These are phyloP conservation scores for Kregervanrija delftensis DNA, from an alignment of 805 yeast genomes.

Conservation along the genomic window DNA sequence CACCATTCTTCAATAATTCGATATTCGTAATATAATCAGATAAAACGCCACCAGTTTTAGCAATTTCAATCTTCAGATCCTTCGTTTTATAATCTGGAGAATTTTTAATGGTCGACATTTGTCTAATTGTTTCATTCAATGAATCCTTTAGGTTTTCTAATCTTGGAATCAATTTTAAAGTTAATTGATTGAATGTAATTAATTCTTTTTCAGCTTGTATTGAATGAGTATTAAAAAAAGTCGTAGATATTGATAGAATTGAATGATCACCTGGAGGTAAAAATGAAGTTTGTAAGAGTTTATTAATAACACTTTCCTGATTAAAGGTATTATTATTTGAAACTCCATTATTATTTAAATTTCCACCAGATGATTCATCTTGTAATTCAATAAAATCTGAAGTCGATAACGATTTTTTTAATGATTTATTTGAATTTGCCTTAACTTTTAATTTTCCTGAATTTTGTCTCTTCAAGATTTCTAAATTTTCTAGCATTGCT, in stretches of 20 bases:
- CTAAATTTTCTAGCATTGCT: conserved; percentile 42
- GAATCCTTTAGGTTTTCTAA: conserved; percentile 50
- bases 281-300: conserved; percentile 43
- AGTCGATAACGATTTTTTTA: conserved; percentile 18
- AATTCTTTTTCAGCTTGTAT: conserved; percentile 36
- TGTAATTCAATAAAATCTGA: conserved; percentile 8
- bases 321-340: neutral
- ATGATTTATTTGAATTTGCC: conserved; percentile 14
- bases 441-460: conserved; percentile 24
- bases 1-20: conserved; percentile 33
- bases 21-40: conserved; percentile 40
- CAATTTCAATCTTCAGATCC: conserved; percentile 52
- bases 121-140: conserved; percentile 46
- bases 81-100: conserved; percentile 49
- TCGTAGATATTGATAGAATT: conserved; percentile 28
- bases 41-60: conserved; percentile 53
- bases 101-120: conserved; percentile 43
- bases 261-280: conserved; percentile 31
- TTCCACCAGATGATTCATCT: neutral
- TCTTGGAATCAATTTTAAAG: conserved; percentile 43
- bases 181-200: conserved; percentile 45
- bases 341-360: neutral
- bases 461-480: conserved; percentile 23
- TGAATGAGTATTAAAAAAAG: conserved; percentile 26
- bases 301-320: conserved; percentile 26